Base-by-base conservation (phyloP, 2,329 filamentous ascomycete species). In the Nemania abortiva region DNA sequence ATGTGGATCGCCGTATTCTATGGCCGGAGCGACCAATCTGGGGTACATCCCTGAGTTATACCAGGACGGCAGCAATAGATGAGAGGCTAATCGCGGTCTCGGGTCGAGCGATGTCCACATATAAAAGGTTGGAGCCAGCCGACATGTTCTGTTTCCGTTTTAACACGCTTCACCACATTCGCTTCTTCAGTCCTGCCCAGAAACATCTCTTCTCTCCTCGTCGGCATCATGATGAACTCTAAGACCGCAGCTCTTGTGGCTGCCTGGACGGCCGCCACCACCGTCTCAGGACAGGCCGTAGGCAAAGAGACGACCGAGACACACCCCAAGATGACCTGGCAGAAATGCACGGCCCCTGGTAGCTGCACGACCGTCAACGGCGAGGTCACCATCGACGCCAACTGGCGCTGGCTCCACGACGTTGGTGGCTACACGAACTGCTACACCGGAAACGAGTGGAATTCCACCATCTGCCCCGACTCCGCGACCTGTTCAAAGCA, bases 401-500 rank as follows among this genome's bases (percentile, higher is more conserved):
- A 86, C 77, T 86, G 84, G 84, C 83, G 84, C 65, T 86, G 84
- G 85, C 76, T 85, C 57, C 83, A 86, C 76, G 74, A 76, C 15
- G 77, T 77, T 45, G 69, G 68, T 15, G 80, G 80, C 47, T 81
- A 77, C 72, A 83, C 79, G 68, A 86, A 86, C 77, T 85, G 83
- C 78, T 85, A 84, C 72, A 83, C 80, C 20, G 83, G 83, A 55
- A 84, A 85, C 72, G 72, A 74, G 62, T 74, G 74, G 72, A 81
- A 83, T 70, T 75, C 77, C 34, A 73, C 64, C 66, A 66, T 76
- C 61, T 84, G 82, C 75, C 73, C 79, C 1, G 75, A 81, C 67
- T 76, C 81, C 69, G 77, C 72, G 45, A 74, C 77, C 5, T 84
- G 82, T 68, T 79, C 82, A 10, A 37, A 71, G 1, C 82, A 82